Evolutionary conservation across 169 alveolate genomes (phyloP), one percentile per base, ranked within the genome.

Genomic region (Theileria parva): DNA sequence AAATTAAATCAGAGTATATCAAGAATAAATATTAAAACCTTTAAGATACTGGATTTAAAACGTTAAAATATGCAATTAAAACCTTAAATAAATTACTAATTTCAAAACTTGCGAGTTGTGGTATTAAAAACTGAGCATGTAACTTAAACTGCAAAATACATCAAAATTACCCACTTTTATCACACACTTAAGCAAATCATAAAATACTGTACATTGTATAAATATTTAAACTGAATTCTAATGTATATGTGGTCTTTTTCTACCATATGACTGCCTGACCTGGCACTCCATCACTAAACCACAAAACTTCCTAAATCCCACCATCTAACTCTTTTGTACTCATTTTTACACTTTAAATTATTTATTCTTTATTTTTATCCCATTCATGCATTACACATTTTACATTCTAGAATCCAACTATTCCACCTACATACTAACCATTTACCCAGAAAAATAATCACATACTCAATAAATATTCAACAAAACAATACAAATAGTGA

Each of bases 111-210:
- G 39, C 1, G 50, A 60, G 50, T 30, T 28, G 39, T 28, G 34
- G 15, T 13, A 60, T 27, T 60, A 60, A 23, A 57, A 57, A 28
- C 50, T 60, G 68, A 12, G 39, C 68, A 60, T 60, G 68, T 60
- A 60, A 60, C 17, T 6, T 23, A 60, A 30, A 12, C 17, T 60
- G 8, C n/a, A 60, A 55, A 60, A 11, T 30, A 4, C 15, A 0
- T 8, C 17, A 60, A 13, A 8, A 28, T 60, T 28, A 3, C 30
- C 17, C 68, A 0, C 12, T 30, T 8, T 60, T 28, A 28, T 28
- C 12, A 60, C 39, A 60, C 39, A 60, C 8, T 60, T 60, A 13
- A 30, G 12, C 8, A 60, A 27, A 60, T 4, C 8, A 11, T 13
- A 30, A 60, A 27, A 27, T 30, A 60, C 3, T 60, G 68, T 60